A percentile compares a stretch with the other conserved stretches of the same genome.
Conservation (phyloP, 305 asterid genomes). For the Solanum chacoense region DNA sequence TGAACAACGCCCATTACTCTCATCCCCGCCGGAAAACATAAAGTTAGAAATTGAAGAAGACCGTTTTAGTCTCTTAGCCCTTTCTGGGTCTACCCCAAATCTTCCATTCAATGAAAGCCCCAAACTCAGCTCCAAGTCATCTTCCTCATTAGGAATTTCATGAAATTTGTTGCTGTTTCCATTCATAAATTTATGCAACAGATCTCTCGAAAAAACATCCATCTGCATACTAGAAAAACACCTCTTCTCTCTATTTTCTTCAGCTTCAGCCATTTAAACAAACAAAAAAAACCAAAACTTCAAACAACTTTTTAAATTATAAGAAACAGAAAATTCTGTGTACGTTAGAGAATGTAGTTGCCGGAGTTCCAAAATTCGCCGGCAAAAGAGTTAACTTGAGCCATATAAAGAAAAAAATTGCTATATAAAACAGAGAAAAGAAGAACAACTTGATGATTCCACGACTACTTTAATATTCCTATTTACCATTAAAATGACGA, state of each 20-base stretch:
- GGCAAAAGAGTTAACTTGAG: background rate
- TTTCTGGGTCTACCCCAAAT: constrained; percentile 69
- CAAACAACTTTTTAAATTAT: background rate
- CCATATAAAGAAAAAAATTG: background rate
- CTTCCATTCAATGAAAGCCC: constrained; percentile 76
- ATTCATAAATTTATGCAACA: constrained; percentile 7
- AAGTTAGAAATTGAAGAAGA: constrained; percentile 40
- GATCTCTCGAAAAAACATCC: constrained; percentile 27
- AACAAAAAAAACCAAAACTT: background rate
- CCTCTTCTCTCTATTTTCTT: constrained; percentile 10
- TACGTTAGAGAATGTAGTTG: background rate
- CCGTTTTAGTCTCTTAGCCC: constrained; percentile 30
- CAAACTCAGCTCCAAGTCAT: constrained; percentile 49
- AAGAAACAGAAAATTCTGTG: background rate
- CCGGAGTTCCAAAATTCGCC: background rate
- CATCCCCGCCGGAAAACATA: constrained; percentile 14
- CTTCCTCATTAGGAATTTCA: constrained; percentile 7
- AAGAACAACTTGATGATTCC: background rate
- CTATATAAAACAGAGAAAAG: background rate
- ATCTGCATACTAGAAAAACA: background rate
- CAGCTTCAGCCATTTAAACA: constrained; percentile 27
- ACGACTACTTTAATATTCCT: background rate
- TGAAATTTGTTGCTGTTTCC: background rate
- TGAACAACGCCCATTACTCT: constrained; percentile 4
- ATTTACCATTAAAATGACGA: background rate